Evolutionary conservation across 1,284 basidiomycete species (phyloP), one percentile per base, ranked within the genome.

Genomic region (Melampsora larici-populina): DNA sequence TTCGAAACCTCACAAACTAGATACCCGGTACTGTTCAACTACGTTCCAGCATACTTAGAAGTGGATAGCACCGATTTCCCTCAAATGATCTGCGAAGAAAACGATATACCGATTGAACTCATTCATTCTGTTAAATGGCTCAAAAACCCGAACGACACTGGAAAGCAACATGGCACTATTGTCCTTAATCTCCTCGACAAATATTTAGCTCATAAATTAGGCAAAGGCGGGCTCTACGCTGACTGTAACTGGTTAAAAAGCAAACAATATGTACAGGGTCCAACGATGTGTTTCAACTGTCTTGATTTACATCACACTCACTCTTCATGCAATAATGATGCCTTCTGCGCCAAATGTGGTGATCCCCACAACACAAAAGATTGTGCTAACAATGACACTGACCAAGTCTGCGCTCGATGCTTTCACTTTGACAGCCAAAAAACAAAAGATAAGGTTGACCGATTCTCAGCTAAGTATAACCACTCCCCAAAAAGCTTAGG

Each of bases 11-110:
- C 26, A 2, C 55, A 33, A 26, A 26, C 40, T 11, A 62, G 33
- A 40, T 58, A 62, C 26, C 58, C 33, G 17, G 51, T 63, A 33
- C 18, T 71, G 18, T 26, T 71, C 17, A 49, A 71, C 58, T 71
- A 49, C 18, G 29, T 29, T 33, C 58, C 70, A 13, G n/a, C 58
- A 6, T 31, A 21, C 13, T 51, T 70, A 60, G 70, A 71, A 13
- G 26, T 63, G 1, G 24, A 48, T 1, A 43, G 43, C 58, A 1
- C 29, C 24, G 21, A 33, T 7, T 40, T 60, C 36, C 21, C 60
- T 36, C 13, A 36, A 26, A 13, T 13, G 13, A 18, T 70, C 8
- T 51, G 43, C 24, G 26, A 49, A 70, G 13, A 63, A 63, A 71
- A 63, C 60, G 58, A 46, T 31, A 62, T 63, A 13, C 7, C 40